phyloP scores from a whole-genome alignment of 2,329 filamentous ascomycete genomes.

The Penicillium sp. region DNA sequence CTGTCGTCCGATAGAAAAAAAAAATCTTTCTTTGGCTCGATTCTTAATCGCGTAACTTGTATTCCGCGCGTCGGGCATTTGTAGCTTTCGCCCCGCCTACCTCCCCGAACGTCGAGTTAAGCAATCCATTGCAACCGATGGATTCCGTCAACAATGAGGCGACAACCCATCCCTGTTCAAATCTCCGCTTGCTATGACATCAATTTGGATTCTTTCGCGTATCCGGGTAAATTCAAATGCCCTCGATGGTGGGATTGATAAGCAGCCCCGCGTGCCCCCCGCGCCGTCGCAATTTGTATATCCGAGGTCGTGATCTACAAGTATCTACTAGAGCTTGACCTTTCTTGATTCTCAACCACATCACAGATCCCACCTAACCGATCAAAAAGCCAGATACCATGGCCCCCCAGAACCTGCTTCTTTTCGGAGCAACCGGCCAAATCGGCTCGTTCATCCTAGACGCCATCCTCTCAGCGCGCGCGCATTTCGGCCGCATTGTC shows the following conservation, averaged over 20 bases:
- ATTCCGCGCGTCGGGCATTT: too few relatives aligned
- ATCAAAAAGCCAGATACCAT: conserved; percentile 3
- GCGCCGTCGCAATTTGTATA: neutral
- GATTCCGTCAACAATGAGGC: too few relatives aligned
- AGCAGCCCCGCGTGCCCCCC: conserved; percentile 18
- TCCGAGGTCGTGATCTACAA: neutral
- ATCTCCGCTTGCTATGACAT: too few relatives aligned
- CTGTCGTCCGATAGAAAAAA: too few relatives aligned
- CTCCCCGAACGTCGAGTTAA: too few relatives aligned
- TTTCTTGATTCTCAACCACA: neutral
- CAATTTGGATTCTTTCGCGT: too few relatives aligned
- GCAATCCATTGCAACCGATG: too few relatives aligned
- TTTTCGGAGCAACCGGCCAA: conserved; percentile 52
- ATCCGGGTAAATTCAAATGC: conserved; percentile 5
- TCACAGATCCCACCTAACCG: neutral
- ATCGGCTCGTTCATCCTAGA: conserved; percentile 53
- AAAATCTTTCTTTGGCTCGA: too few relatives aligned
- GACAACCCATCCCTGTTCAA: too few relatives aligned
- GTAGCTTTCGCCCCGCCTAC: too few relatives aligned
- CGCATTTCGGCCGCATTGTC: conserved; percentile 51
- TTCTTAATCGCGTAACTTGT: too few relatives aligned
- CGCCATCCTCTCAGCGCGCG: conserved; percentile 48
- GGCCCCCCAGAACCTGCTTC: conserved; percentile 44
- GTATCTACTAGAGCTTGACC: too few relatives aligned
- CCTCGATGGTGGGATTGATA: conserved; percentile 15